A percentile compares a stretch with the other conserved stretches of the same genome.
Conservation (phyloP, 306 rosid species). For the Oemleria cerasiformis region DNA sequence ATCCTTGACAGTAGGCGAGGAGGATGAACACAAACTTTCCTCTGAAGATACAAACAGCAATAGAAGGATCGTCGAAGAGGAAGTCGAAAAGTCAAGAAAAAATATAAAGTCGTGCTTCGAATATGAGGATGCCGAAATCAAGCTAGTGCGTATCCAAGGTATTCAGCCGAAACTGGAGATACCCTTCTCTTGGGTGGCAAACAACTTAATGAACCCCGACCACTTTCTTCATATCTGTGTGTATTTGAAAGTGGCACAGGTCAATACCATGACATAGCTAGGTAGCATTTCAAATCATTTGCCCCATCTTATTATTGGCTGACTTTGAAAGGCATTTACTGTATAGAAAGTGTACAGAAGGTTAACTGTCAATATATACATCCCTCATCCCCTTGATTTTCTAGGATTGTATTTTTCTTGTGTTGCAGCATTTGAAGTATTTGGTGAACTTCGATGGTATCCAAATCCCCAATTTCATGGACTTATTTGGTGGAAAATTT, state of each 20-base stretch:
- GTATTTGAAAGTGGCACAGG: slow-evolving; percentile 57
- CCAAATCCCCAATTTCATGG: too few relatives aligned
- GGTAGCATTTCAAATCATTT: not conserved
- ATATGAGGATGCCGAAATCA: slow-evolving; percentile 49
- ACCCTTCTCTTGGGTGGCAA: slow-evolving; percentile 92
- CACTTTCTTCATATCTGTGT: slow-evolving; percentile 82
- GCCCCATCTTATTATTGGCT: not conserved
- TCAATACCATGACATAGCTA: slow-evolving; percentile 11
- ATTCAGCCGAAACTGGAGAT: slow-evolving; percentile 78
- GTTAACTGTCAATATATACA: not conserved
- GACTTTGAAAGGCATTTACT: not conserved
- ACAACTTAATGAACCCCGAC: slow-evolving; percentile 77
- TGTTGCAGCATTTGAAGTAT: too few relatives aligned
- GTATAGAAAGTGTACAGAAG: not conserved
- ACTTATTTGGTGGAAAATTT: too few relatives aligned
- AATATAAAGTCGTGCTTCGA: slow-evolving; percentile 20
- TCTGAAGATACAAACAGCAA: slow-evolving; percentile 31
- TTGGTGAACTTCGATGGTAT: too few relatives aligned
- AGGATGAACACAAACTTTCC: slow-evolving; percentile 29
- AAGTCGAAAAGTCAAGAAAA: slow-evolving; percentile 40
- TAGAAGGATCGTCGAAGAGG: slow-evolving; percentile 29
- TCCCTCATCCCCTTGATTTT: not conserved
- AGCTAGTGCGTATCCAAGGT: slow-evolving; percentile 89
- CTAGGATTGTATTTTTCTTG: not conserved
- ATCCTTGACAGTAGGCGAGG: slow-evolving; percentile 20